A percentile compares a stretch with the other conserved stretches of the same genome.
Evolutionary conservation across 768 basidiomycete species (phyloP).

Genomic region (Tulasnella sp.): DNA sequence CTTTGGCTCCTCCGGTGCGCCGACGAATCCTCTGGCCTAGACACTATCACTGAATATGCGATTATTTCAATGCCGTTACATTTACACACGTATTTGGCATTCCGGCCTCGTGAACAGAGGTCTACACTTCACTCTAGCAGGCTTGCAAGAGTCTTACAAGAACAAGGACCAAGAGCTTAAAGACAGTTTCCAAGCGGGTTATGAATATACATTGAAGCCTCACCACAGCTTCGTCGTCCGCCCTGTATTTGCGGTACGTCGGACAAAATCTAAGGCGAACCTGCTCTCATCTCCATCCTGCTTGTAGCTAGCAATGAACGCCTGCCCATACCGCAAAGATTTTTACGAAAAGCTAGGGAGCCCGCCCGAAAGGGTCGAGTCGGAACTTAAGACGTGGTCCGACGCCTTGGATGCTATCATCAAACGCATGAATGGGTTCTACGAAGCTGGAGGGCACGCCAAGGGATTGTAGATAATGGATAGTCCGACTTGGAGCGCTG

Average conservation of each 20-base stretch:
- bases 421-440: constrained; percentile 41
- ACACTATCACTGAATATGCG: neutral
- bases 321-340: constrained; percentile 52
- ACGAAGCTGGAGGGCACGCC: constrained; percentile 35
- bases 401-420: constrained; percentile 45
- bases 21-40: neutral
- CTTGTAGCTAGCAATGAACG: constrained; percentile 54
- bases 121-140: constrained; percentile 78
- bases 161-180: constrained; percentile 61
- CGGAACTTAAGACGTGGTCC: constrained; percentile 47
- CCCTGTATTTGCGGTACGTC: constrained; percentile 47
- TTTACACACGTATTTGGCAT: neutral
- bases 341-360: constrained; percentile 52
- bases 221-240: constrained; percentile 72
- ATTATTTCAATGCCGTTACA: neutral
- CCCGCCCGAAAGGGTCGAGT: constrained; percentile 40
- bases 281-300: neutral
- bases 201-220: constrained; percentile 72
- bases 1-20: constrained; percentile 71
- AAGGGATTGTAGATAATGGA: constrained; percentile 26
- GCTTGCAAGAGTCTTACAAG: constrained; percentile 61
- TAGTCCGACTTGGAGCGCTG: neutral
- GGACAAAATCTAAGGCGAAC: neutral
- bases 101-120: constrained; percentile 43
- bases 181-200: constrained; percentile 68